phyloP scores from a whole-genome alignment of 768 basidiomycete genomes.

The Rhodocollybia butyracea region DNA sequence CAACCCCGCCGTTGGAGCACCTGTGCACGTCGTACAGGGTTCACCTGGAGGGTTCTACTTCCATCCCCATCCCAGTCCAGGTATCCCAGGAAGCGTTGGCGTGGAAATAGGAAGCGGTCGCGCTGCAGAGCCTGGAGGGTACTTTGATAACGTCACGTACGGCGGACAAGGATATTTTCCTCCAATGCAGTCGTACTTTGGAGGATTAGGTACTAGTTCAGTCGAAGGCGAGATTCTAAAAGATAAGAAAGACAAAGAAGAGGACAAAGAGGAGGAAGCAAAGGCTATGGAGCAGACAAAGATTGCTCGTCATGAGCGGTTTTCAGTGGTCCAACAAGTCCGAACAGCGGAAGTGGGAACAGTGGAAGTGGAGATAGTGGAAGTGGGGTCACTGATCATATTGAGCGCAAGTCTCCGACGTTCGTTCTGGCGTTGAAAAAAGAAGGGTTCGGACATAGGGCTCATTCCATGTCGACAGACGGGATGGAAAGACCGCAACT shows the following conservation, averaged over 20 bases:
- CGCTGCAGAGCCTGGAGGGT: conserved; percentile 32
- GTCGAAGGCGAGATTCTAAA: conserved; percentile 36
- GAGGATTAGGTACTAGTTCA: conserved; percentile 5
- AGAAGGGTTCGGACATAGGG: conserved; percentile 10
- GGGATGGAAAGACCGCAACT: conserved; percentile 12
- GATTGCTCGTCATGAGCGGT: conserved; percentile 6
- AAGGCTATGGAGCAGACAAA: conserved; percentile 8
- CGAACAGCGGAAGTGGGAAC: background rate
- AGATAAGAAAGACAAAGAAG: conserved; percentile 7
- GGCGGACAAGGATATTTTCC: conserved; percentile 32
- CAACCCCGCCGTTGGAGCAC: conserved; percentile 64
- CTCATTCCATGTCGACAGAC: conserved; percentile 17
- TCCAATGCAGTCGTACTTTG: conserved; percentile 12
- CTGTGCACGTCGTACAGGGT: conserved; percentile 30
- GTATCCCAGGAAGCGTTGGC: conserved; percentile 25
- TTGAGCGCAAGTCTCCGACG: background rate
- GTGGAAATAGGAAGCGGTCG: conserved; percentile 18
- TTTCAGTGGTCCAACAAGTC: background rate
- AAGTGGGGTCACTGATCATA: background rate
- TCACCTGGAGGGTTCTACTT: conserved; percentile 7
- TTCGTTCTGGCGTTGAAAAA: background rate
- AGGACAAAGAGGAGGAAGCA: conserved; percentile 4
- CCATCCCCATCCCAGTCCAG: conserved; percentile 11
- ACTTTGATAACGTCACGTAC: conserved; percentile 32
- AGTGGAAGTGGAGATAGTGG: background rate